Percentiles rank a stretch among this genome's conserved stretches.
phyloP scores from a whole-genome alignment of 371 early-diverging fungal species.

The Haplosporangium sp. region DNA sequence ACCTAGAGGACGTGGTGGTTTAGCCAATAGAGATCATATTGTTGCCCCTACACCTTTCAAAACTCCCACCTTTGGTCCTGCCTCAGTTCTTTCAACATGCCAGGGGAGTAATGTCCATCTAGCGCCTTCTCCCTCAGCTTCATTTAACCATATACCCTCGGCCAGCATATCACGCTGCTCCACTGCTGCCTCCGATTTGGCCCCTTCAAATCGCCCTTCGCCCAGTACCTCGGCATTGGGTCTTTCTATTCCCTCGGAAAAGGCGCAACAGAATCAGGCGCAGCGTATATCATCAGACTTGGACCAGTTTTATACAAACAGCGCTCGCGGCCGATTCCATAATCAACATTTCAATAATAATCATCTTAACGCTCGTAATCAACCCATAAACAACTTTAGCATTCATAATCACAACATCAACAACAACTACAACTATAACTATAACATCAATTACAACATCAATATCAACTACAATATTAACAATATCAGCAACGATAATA shows the following conservation, averaged over 20 bases:
- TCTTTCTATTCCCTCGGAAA: not conserved
- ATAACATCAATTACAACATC: not conserved
- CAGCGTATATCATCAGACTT: slow-evolving; percentile 9
- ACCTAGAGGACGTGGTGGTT: slow-evolving; percentile 5
- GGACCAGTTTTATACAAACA: not conserved
- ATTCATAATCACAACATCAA: not conserved
- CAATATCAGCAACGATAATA: not conserved
- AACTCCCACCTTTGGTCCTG: slow-evolving; percentile 49
- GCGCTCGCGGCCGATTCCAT: slow-evolving; percentile 6
- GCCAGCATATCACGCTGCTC: slow-evolving; percentile 18
- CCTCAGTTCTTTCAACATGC: not conserved
- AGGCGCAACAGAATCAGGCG: slow-evolving; percentile 3
- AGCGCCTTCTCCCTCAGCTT: slow-evolving; percentile 31
- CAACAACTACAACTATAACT: not conserved
- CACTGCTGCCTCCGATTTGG: slow-evolving; percentile 12
- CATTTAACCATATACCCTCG: slow-evolving; percentile 30
- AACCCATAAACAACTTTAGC: slow-evolving; percentile 12
- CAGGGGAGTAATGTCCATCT: slow-evolving; percentile 1
- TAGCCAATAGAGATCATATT: slow-evolving; percentile 1
- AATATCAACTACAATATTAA: not conserved
- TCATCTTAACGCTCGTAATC: slow-evolving; percentile 12
- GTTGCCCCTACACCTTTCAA: slow-evolving; percentile 32
- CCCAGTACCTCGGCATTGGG: slow-evolving; percentile 20
- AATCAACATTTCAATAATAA: slow-evolving; percentile 8
- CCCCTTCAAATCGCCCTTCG: slow-evolving; percentile 14